Base-by-base conservation (phyloP, 345 rosid species). In the Lagerstroemia speciosa region DNA sequence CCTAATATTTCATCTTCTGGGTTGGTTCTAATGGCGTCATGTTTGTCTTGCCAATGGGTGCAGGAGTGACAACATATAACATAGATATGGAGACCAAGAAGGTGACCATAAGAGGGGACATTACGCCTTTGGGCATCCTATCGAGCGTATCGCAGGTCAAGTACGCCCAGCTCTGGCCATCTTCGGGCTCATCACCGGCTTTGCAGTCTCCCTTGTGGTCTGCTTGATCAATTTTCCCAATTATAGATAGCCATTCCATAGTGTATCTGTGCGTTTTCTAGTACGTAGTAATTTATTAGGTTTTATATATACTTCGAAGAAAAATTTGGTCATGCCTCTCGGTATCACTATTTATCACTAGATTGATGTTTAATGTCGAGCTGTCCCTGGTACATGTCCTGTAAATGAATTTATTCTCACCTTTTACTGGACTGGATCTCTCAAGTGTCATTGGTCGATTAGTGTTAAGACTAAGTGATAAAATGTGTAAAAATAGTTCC, bases 131-230 rank as follows among this genome's bases (percentile, higher is more conserved):
- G 37, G 60, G 75, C 32, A 61, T 72, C 11, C 48, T 72, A 24
- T 57, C 75, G 24, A 72, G 75, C 41, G 70, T 72, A 15, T 66
- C 75, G 22, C 58, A 30, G 38, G 75, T 72, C 48, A 72, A 72
- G 69, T 24, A 72, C 5, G 75, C 75, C 2, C 75, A 72, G 65
- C 75, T 72, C 29, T 72, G 69, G 75, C 70, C 69, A 7, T 55
- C 70, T 57, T 29, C 57, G 30, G 27, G 29, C 9, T 10, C 75
- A 1, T 34, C 69, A 0, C 57, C 75, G 10, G 17, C 69, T 5
- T 50, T 50, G 40, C 33, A 30, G 19, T 34, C 74, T 4, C 38
- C 64, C 45, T 34, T 63, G 64, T 71, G 68, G 68, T 71, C 68
- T 2, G n/a, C 67, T 20, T 71, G 37, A 64, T 43, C 62, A 27